These are phyloP conservation scores for Hanseniaspora lachancei DNA, from an alignment of 805 yeast genomes.

Conservation along the genomic window DNA sequence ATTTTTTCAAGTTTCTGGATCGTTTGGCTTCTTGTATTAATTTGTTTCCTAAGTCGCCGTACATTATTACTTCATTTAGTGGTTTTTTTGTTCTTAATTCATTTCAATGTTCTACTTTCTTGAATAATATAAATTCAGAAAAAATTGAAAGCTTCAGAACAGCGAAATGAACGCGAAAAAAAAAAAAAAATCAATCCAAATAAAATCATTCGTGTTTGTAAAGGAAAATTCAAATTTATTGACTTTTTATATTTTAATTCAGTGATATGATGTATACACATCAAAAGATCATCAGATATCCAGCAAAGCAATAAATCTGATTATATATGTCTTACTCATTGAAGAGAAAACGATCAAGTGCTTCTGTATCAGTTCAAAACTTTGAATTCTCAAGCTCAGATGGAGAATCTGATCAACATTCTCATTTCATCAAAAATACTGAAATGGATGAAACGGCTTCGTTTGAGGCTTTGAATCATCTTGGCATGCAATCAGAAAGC, in stretches of 20 bases:
- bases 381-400: slow-evolving; percentile 10
- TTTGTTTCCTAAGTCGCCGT: slow-evolving; percentile 77
- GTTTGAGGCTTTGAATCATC: not conserved
- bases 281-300: not conserved
- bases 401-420: not conserved
- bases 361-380: not conserved
- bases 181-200: too few species aligned
- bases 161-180: not conserved
- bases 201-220: not conserved
- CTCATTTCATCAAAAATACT: not conserved
- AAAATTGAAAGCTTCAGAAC: not conserved
- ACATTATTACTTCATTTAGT: slow-evolving; percentile 38
- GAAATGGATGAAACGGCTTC: not conserved
- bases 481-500: not conserved
- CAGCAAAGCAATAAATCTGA: not conserved
- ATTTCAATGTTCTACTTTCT: not conserved
- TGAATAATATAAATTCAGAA: too few species aligned
- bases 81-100: not conserved
- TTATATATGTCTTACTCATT: not conserved
- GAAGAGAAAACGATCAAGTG: not conserved
- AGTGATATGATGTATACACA: too few species aligned
- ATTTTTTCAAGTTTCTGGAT: slow-evolving; percentile 38
- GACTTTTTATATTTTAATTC: too few species aligned
- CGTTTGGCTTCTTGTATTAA: slow-evolving; percentile 78
- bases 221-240: too few species aligned